Evolutionary conservation across 768 basidiomycete genomes (phyloP), one percentile per base, ranked within the genome.

Genomic region (Pisolithus sp.): DNA sequence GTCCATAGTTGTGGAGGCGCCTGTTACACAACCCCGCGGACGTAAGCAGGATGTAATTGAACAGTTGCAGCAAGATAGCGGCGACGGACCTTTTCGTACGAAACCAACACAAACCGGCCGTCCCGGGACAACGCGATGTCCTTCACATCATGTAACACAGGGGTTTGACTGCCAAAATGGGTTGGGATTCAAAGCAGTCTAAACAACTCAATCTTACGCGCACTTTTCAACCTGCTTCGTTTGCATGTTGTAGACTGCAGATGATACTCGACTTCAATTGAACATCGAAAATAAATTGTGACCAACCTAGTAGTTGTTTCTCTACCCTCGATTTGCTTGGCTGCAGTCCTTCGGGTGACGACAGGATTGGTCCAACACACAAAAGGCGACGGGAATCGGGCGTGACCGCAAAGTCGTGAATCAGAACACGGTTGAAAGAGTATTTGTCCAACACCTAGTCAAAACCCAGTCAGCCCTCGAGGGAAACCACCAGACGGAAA

Each of bases 391-490:
- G 63, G n/a, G 75, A 73, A 60, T 88, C 85, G 2, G 81, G 80
- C 0, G 84, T 86, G 3, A 88, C 75, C 5, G 83, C 81, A 23
- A 89, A 80, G 60, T 86, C 85, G 59, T 84, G 84, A 8, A 88
- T 69, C 51, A 78, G 77, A 72, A 89, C 76, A 20, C 74, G 71
- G 23, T 79, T 76, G 51, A 89, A 79, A 52, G 79, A 63, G 59
- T 85, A 83, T 46, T 69, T 70, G 46, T 78, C 81, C 18, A 83
- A 63, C 28, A 83, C 71, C 77, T 82, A 49, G 43, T 9, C 30
- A 24, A 56, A 20, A 34, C 34, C 34, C 42, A 28, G 40, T 37
- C 34, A 30, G 13, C 13, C 5, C 38, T 7, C 5, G 23, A 10
- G 13, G 13, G 31, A 37, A 26, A 30, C 23, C 10, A 23, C 30